Evolutionary conservation across 2,329 filamentous ascomycete genomes (phyloP).

Genomic region (Plectosphaerella plurivora): DNA sequence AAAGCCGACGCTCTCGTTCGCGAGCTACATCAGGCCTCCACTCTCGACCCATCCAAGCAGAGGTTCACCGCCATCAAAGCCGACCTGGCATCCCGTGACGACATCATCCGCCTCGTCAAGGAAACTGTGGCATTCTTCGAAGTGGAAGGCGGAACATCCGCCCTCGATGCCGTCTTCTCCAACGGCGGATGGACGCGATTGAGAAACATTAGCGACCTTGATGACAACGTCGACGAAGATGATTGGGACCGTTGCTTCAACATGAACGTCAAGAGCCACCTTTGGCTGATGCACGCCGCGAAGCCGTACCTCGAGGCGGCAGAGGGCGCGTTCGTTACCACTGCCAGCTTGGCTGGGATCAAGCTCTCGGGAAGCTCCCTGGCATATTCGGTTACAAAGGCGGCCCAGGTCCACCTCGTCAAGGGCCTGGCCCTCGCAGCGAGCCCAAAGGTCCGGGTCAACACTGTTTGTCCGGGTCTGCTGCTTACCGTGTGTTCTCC

Average conservation of each 20-base stretch:
- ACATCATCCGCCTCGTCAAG: conserved; percentile 55
- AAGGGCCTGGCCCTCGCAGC: conserved; percentile 49
- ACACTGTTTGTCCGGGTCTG: conserved; percentile 52
- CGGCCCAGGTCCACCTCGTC: conserved; percentile 60
- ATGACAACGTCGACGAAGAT: conserved; percentile 40
- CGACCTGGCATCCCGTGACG: conserved; percentile 57
- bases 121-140: conserved; percentile 46
- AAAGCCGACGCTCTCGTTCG: conserved; percentile 50
- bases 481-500: conserved; percentile 36
- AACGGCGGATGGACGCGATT: conserved; percentile 60
- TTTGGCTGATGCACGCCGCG: conserved; percentile 41
- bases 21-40: conserved; percentile 36
- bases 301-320: conserved; percentile 37
- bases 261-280: conserved; percentile 46
- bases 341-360: conserved; percentile 60
- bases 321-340: conserved; percentile 57
- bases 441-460: conserved; percentile 53
- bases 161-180: conserved; percentile 70
- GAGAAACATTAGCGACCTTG: conserved; percentile 38
- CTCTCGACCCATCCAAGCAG: conserved; percentile 18
- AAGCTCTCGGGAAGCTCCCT: conserved; percentile 58
- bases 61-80: conserved; percentile 54
- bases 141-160: background rate
- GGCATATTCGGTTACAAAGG: conserved; percentile 75
- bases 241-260: conserved; percentile 45